Evolutionary conservation across 1,284 basidiomycete genomes (phyloP).

Genomic region (Cutaneotrichosporon curvatum): DNA sequence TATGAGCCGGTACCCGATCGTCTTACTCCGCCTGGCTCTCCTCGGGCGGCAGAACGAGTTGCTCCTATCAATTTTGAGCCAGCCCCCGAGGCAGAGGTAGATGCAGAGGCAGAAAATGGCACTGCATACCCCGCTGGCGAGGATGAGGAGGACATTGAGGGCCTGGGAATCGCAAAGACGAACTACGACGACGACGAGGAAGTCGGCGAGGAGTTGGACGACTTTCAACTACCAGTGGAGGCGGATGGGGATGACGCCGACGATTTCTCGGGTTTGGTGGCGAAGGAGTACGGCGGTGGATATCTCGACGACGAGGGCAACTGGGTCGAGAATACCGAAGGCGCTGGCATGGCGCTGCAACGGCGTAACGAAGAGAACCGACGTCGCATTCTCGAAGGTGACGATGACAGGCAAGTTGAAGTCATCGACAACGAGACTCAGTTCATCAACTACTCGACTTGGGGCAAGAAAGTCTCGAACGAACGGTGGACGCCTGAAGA

Average conservation of each 20-base stretch:
- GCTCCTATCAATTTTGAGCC: constrained; percentile 12
- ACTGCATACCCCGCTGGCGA: constrained; percentile 5
- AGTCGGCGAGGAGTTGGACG: constrained; percentile 12
- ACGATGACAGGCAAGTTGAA: constrained; percentile 22
- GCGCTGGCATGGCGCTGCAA: constrained; percentile 4
- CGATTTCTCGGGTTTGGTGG: constrained; percentile 15
- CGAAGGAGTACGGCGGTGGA: constrained; percentile 12
- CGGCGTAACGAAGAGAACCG: constrained; percentile 20
- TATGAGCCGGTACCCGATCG: constrained; percentile 33
- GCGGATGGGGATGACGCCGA: background rate
- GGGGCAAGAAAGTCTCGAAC: constrained; percentile 20
- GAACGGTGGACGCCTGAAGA: constrained; percentile 30
- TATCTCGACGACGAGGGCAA: constrained; percentile 15
- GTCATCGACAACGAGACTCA: constrained; percentile 30
- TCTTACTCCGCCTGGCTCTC: constrained; percentile 33
- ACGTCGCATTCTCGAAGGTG: constrained; percentile 19
- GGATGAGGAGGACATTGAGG: constrained; percentile 23
- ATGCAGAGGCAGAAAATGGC: constrained; percentile 8
- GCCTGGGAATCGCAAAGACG: constrained; percentile 17
- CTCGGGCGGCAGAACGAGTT: constrained; percentile 11
- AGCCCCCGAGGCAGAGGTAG: constrained; percentile 1
- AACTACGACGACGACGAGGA: constrained; percentile 23
- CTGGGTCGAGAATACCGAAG: constrained; percentile 10
- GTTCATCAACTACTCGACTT: constrained; percentile 31
- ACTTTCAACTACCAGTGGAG: constrained; percentile 17